phyloP scores from a whole-genome alignment of 345 rosid species.

The Murraya paniculata region DNA sequence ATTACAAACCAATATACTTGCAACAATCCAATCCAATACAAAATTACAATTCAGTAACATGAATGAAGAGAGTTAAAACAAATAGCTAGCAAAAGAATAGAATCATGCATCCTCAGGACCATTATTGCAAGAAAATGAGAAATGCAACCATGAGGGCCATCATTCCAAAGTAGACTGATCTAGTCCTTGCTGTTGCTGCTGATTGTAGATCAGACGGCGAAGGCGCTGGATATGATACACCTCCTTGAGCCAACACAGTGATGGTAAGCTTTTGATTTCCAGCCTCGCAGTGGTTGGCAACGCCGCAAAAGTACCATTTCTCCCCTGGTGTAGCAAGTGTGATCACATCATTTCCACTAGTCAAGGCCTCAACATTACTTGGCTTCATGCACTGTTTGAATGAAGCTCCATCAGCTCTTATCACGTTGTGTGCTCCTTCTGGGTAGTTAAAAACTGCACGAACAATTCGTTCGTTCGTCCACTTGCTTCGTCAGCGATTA shows the following conservation, averaged over 20 bases:
- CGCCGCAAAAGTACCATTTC: slow-evolving; percentile 40
- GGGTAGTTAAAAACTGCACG: slow-evolving; percentile 36
- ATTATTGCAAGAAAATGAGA: background rate
- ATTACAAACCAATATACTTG: background rate
- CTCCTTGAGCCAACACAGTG: background rate
- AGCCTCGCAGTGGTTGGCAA: slow-evolving; percentile 21
- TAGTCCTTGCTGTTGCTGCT: background rate
- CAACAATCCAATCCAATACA: background rate
- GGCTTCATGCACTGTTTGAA: slow-evolving; percentile 25
- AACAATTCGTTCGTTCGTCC: background rate
- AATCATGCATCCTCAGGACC: background rate
- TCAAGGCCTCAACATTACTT: background rate
- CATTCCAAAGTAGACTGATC: background rate
- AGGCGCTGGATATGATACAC: background rate
- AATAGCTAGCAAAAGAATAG: background rate
- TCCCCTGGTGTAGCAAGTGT: slow-evolving; percentile 19
- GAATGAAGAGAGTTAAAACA: background rate
- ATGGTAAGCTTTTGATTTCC: slow-evolving; percentile 25
- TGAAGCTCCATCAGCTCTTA: slow-evolving; percentile 17
- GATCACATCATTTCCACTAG: slow-evolving; percentile 20
- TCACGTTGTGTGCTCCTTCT: slow-evolving; percentile 25
- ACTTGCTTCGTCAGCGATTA: background rate
- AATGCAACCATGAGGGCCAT: background rate
- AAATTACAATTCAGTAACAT: background rate
- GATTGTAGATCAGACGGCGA: slow-evolving; percentile 3